Evolutionary conservation across 108 stramenopile genomes (phyloP), one percentile per base, ranked within the genome.

Genomic region (Nannochloropsis gaditana): DNA sequence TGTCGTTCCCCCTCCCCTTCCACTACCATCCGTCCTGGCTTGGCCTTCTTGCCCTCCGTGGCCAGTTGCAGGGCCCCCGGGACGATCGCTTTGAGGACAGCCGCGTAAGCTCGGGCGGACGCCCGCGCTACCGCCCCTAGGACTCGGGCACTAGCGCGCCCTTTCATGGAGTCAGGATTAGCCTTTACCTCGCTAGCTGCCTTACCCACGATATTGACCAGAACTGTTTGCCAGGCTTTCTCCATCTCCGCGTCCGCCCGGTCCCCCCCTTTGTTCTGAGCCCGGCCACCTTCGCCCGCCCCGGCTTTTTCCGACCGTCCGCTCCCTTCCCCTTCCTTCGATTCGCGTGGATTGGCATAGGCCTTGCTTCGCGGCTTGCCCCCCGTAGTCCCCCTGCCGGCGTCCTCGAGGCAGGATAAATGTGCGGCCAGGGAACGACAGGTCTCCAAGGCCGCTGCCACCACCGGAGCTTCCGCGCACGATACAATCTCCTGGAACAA

Each of bases 401-500:
- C 59, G n/a, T 73, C 59, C 15, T 73, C 59, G 19, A n/a, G 59
- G n/a, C n/a, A n/a, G 15, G 59, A 73, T 0, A 73, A n/a, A 73
- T 73, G 59, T 2, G 59, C 59, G n/a, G 59, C 59, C 59, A 73
- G 6, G 15, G n/a, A 15, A n/a, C 59, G 59, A 73, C 59, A 73
- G 19, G 59, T 73, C 8, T 73, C 59, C 59, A 73, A 2, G 19
- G 59, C 59, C 19, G 4, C 19, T 15, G 59, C 4, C 59, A 73
- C 59, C 8, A 73, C 59, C n/a, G 59, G 19, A n/a, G 59, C 59
- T 8, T 73, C 59, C 2, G 59, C 19, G n/a, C 59, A 73, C 3
- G 59, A 73, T 6, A 73, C 59, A 4, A 83, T 82, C 86, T 83
- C 82, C 73, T 83, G 59, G 42, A 80, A 86, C 59, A 86, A 79